Conservation (phyloP, 352 stramenopile species). For the Globisporangium cederbergense region DNA sequence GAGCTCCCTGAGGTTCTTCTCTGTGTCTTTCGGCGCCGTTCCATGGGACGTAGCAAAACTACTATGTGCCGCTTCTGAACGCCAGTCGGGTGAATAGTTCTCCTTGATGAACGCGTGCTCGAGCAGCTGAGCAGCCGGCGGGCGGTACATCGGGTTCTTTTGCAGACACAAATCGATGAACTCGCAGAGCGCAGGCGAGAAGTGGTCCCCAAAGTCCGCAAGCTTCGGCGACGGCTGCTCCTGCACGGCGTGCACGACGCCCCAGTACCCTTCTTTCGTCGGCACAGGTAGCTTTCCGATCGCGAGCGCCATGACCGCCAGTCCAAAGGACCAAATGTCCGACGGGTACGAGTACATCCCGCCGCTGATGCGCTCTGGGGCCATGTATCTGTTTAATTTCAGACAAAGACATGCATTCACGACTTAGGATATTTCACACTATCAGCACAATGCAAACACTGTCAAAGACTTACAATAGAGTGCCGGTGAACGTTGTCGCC, state of each 20-base stretch:
- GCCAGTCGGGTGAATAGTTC: slow-evolving; percentile 35
- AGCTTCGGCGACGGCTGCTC: slow-evolving; percentile 71
- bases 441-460: background rate
- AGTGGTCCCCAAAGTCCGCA: slow-evolving; percentile 55
- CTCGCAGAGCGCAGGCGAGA: slow-evolving; percentile 67
- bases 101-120: slow-evolving; percentile 70
- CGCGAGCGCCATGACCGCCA: slow-evolving; percentile 82
- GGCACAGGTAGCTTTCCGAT: slow-evolving; percentile 85
- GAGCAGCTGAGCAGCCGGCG: slow-evolving; percentile 45
- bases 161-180: slow-evolving; percentile 78
- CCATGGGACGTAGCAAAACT: background rate
- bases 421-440: background rate
- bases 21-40: slow-evolving; percentile 16
- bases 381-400: slow-evolving; percentile 80
- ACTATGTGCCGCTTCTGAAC: slow-evolving; percentile 17
- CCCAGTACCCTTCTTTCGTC: slow-evolving; percentile 86
- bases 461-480: slow-evolving; percentile 61
- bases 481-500: slow-evolving; percentile 89
- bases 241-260: slow-evolving; percentile 82
- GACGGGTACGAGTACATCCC: slow-evolving; percentile 87
- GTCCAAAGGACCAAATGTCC: slow-evolving; percentile 81
- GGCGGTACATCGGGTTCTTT: slow-evolving; percentile 70
- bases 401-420: background rate
- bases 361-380: slow-evolving; percentile 90
- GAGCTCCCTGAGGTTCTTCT: slow-evolving; percentile 37